phyloP scores from a whole-genome alignment of 2,329 filamentous ascomycete species.

The Macrophomina pseudophaseolina region DNA sequence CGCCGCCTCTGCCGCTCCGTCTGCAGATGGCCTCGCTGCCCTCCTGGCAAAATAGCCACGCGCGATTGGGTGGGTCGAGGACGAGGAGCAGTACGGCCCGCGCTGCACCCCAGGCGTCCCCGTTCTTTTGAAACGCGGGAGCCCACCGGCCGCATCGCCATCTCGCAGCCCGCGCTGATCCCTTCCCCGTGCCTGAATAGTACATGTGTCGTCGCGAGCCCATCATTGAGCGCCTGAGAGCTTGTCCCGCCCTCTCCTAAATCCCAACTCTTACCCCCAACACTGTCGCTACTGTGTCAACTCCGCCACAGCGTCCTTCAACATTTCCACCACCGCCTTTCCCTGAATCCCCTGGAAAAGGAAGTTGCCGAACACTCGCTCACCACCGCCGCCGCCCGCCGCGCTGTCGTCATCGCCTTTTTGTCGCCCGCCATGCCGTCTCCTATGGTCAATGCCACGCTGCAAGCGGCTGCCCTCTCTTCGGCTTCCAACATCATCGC shows the following conservation, averaged over 20 bases:
- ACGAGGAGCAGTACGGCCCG: neutral
- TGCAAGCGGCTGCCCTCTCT: slow-evolving; percentile 40
- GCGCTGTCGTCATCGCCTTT: slow-evolving; percentile 32
- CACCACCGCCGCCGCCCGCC: slow-evolving; percentile 25
- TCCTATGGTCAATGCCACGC: slow-evolving; percentile 28
- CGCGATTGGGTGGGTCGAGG: neutral
- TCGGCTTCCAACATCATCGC: slow-evolving; percentile 46
- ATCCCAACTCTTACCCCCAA: neutral
- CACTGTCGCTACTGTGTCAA: slow-evolving; percentile 22
- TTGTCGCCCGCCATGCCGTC: slow-evolving; percentile 39
- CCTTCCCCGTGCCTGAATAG: slow-evolving; percentile 21
- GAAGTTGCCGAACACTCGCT: neutral
- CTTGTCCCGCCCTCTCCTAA: slow-evolving; percentile 19
- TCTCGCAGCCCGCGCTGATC: slow-evolving; percentile 20
- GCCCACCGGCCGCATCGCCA: slow-evolving; percentile 2
- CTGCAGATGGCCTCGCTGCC: neutral
- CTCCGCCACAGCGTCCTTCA: neutral
- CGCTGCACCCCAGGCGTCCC: slow-evolving; percentile 16
- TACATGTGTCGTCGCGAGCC: slow-evolving; percentile 6
- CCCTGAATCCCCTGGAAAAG: neutral
- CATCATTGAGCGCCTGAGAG: slow-evolving; percentile 12
- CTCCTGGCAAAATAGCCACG: neutral
- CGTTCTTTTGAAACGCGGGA: slow-evolving; percentile 15
- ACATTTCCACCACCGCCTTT: neutral
- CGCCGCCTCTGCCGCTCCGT: neutral